Evolutionary conservation across 306 rosid species (phyloP), one percentile per base, ranked within the genome.

Genomic region (Cicer bijugum): DNA sequence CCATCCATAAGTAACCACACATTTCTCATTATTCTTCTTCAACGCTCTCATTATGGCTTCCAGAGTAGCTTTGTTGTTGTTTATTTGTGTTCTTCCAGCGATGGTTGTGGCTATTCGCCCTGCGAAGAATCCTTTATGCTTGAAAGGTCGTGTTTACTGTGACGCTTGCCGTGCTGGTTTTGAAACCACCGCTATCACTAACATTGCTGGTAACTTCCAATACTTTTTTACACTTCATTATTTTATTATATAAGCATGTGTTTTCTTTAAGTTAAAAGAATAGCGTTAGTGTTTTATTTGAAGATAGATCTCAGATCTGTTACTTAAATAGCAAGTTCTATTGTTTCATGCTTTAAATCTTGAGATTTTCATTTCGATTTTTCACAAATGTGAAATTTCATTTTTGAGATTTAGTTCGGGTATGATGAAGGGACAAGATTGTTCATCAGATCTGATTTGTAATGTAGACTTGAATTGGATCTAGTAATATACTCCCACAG

Each of bases 81-180:
- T 82, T 40, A 17, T 90, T 14, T 82, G 86, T 47, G 74, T 86
- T 14, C 80, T 94, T 48, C 93, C 96, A n/a, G 92, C 99, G 5
- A 76, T 91, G 82, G 96, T 88, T 51, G 17, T 45, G 7, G 99
- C 88, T 15, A 82, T 75, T 17, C 95, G 96, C 38, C 91, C 87
- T 0, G 67, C 79, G 6, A 85, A 76, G 73, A 70, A 44, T 28
- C 97, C 96, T 1, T 84, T 87, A 60, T 8, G 44, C 7, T 87
- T 95, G 9, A 70, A 84, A 51, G 99, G 97, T 10, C 80, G 56
- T 14, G 93, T 95, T 17, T 88, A 17, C 88, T 95, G 99, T 58
- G 99, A 95, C 77, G 53, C 47, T 35, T 95, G 99, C 85, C 93
- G 87, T 17, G 91, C 91, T 75, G 95, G 95, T 63, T 95, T 82